phyloP scores from a whole-genome alignment of 192 early-diverging fungal species.

The Backusella parvicylindrica region DNA sequence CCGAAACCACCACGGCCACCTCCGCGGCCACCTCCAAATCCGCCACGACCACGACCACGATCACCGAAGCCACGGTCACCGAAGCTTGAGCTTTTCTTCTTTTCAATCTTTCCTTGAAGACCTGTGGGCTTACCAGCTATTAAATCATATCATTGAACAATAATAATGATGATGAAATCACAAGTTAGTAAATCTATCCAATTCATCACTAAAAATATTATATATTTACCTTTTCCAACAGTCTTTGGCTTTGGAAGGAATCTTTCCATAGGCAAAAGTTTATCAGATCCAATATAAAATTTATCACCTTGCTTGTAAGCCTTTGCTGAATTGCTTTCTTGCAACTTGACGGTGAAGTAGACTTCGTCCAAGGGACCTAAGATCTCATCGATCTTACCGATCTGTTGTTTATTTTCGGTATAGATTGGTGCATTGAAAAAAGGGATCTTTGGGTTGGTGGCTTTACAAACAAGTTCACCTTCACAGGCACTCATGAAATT shows the following conservation, averaged over 20 bases:
- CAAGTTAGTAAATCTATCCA: not conserved
- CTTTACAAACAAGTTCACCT: constrained; percentile 94
- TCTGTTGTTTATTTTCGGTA: constrained; percentile 95
- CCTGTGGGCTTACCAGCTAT: constrained; percentile 48
- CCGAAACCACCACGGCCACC: constrained; percentile 13
- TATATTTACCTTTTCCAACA: constrained; percentile 54
- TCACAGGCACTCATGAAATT: constrained; percentile 92
- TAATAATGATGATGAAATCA: not conserved
- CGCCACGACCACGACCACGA: constrained; percentile 6
- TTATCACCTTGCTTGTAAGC: constrained; percentile 88
- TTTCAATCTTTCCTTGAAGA: constrained; percentile 58
- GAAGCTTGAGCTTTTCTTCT: constrained; percentile 44
- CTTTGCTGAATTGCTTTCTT: constrained; percentile 85
- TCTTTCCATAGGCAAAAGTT: constrained; percentile 90
- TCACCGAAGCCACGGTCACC: constrained; percentile 46
- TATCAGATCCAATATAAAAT: constrained; percentile 91
- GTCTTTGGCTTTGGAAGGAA: constrained; percentile 93
- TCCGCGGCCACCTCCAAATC: constrained; percentile 2
- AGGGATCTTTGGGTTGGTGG: constrained; percentile 85
- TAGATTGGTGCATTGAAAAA: constrained; percentile 99
- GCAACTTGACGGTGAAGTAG: constrained; percentile 94
- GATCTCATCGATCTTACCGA: constrained; percentile 99
- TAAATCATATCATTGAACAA: not conserved
- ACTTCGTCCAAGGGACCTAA: constrained; percentile 97
- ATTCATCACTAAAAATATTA: not conserved